phyloP scores from a whole-genome alignment of 1,284 basidiomycete genomes.

The Ceratobasidium sp. region DNA sequence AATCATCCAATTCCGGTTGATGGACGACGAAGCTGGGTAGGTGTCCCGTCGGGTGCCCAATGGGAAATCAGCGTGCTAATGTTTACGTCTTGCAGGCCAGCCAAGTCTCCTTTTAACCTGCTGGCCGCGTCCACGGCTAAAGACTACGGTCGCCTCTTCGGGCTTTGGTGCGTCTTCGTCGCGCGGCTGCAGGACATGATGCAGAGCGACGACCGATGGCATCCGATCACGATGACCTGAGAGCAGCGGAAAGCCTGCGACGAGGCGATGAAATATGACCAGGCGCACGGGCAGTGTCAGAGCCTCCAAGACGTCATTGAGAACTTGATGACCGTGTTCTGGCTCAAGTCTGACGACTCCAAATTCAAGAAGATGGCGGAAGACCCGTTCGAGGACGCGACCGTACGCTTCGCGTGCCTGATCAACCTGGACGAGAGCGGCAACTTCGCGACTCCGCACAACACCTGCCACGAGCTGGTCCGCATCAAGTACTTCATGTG shows the following conservation, averaged over 20 bases:
- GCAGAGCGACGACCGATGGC: not conserved
- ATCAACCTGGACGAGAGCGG: not conserved
- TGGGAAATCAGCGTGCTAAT: no score
- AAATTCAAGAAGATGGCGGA: no score
- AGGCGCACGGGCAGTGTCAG: no score
- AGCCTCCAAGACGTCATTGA: no score
- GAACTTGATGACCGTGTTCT: no score
- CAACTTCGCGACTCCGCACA: not conserved
- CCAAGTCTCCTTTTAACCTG: no score
- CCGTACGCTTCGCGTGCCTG: not conserved
- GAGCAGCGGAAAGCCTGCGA: not conserved
- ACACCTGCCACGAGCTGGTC: not conserved
- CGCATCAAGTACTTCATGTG: slow-evolving; percentile 3
- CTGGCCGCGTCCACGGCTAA: not conserved
- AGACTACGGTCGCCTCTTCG: not conserved
- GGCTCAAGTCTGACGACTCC: not conserved
- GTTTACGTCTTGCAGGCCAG: no score
- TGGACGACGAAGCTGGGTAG: no score
- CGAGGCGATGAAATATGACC: no score
- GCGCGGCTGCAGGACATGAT: not conserved
- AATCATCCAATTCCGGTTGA: no score
- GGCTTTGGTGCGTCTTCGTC: not conserved
- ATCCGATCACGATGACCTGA: not conserved
- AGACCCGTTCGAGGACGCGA: not conserved
- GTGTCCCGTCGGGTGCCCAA: no score